A percentile compares a stretch with the other conserved stretches of the same genome.
Conservation (phyloP, 305 asterid genomes). For the Fraxinus sp. region DNA sequence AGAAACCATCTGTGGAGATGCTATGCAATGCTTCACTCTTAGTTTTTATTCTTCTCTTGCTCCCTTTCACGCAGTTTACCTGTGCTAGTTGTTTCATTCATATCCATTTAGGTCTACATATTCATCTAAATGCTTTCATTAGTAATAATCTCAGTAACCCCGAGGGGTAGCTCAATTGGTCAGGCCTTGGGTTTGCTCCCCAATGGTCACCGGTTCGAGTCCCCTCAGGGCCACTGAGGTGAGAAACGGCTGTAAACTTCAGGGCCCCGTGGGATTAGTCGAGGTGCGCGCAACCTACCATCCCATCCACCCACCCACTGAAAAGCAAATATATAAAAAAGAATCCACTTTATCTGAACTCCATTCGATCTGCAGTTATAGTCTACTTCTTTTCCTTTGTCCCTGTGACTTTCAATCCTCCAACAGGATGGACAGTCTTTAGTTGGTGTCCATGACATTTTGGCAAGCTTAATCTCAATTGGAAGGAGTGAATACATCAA, state of each 20-base stretch:
- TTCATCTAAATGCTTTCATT: not conserved
- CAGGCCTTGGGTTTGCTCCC: too few species aligned
- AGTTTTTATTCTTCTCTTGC: not conserved
- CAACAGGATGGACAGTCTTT: not conserved
- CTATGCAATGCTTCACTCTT: not conserved
- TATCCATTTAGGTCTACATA: not conserved
- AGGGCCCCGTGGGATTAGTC: too few species aligned
- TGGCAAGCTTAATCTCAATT: not conserved
- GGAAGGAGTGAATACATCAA: not conserved
- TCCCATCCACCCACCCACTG: not conserved
- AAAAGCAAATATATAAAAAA: not conserved
- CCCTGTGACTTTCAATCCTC: not conserved
- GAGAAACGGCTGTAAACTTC: too few species aligned
- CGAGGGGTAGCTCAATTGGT: too few species aligned
- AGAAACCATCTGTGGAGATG: not conserved
- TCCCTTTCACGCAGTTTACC: not conserved
- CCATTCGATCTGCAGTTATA: not conserved
- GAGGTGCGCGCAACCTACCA: too few species aligned
- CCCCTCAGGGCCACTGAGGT: too few species aligned
- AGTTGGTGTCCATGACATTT: not conserved
- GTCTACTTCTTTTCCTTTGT: not conserved
- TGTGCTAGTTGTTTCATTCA: not conserved
- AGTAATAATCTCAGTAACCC: not conserved
- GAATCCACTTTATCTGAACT: not conserved
- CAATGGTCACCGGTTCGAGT: too few species aligned